Base-by-base conservation (phyloP, 129 eudicot species). In the Helianthus tuberosus region DNA sequence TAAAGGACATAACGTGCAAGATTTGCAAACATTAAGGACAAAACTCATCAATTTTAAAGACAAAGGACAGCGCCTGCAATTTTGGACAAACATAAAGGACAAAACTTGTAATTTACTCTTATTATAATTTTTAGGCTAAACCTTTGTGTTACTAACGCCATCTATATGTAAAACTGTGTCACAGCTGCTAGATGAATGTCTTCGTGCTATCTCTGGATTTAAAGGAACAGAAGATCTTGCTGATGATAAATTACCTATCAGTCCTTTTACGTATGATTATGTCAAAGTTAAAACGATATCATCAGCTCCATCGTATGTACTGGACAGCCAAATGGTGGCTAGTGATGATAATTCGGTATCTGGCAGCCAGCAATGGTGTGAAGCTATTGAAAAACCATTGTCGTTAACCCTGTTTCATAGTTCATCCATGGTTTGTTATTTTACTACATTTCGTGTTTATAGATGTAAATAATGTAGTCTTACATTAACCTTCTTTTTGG, bases 171-270 rank as follows among this genome's bases (percentile, higher is more conserved):
- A 39, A 55, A 1, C 11, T 47, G 38, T 29, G 66, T 32, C 47
- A 17, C 86, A 94, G 99, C 85, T 89, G 64, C 50, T 95, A 78
- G 99, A 95, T 87, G 99, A 89, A 84, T 91, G 90, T 75, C 95
- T 95, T 72, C 99, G 99, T 65, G 99, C 99, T 75, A 77, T 95
- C 10, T 81, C 92, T 51, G 97, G 99, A 59, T 95, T 95, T 63
- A 89, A 81, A 71, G 99, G 99, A 85, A 95, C 91, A 20, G 99
- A 95, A 78, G 99, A 95, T 84, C 84, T 87, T 65, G 83, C 85
- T 53, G 87, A 85, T 84, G 99, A 95, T 81, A 91, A 84, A 52
- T 51, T 80, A 62, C 83, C 82, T 25, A 92, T 63, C 66, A 83
- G 80, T 59, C 99, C 99, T 43, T 95, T 95, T 86, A 86, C 89